Evolutionary conservation across 495 filamentous ascomycete genomes (phyloP).

Genomic region (Penicillium robsamsonii): DNA sequence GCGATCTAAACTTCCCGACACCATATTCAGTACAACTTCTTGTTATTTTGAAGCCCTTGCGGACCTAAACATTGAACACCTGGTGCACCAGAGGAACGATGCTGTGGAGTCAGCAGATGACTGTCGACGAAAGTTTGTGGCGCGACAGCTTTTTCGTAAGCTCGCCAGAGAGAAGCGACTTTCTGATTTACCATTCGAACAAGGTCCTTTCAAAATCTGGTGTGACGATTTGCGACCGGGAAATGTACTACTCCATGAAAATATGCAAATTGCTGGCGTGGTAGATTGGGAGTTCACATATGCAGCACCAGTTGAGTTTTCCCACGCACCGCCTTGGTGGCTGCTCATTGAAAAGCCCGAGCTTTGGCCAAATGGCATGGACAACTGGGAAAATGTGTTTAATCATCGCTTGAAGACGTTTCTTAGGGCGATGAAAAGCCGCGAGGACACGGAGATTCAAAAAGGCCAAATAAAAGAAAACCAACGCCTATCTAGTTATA

Average conservation of each 20-base stretch:
- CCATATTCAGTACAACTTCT: constrained; percentile 15
- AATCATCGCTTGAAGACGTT: not conserved
- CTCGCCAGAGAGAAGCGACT: no score
- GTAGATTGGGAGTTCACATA: constrained; percentile 20
- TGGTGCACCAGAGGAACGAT: constrained; percentile 6
- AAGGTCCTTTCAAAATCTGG: constrained; percentile 29
- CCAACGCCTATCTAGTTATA: not conserved
- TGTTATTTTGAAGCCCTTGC: not conserved
- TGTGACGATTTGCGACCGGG: constrained; percentile 30
- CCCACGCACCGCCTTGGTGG: constrained; percentile 16
- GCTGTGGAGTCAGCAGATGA: constrained; percentile 34
- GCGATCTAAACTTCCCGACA: constrained; percentile 35
- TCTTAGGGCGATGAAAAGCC: not conserved
- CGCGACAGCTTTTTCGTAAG: constrained; percentile 37
- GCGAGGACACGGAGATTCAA: not conserved
- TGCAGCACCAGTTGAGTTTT: constrained; percentile 14
- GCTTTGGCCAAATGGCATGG: not conserved
- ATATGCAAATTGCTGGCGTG: constrained; percentile 5
- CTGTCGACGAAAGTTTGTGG: constrained; percentile 39
- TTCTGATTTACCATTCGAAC: constrained; percentile 6
- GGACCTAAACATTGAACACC: not conserved
- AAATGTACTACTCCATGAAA: constrained; percentile 27
- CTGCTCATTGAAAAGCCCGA: constrained; percentile 11
- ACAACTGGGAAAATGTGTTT: not conserved
- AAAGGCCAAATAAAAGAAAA: not conserved